phyloP scores from a whole-genome alignment of 1,284 basidiomycete species.

The Ganoderma boninense region DNA sequence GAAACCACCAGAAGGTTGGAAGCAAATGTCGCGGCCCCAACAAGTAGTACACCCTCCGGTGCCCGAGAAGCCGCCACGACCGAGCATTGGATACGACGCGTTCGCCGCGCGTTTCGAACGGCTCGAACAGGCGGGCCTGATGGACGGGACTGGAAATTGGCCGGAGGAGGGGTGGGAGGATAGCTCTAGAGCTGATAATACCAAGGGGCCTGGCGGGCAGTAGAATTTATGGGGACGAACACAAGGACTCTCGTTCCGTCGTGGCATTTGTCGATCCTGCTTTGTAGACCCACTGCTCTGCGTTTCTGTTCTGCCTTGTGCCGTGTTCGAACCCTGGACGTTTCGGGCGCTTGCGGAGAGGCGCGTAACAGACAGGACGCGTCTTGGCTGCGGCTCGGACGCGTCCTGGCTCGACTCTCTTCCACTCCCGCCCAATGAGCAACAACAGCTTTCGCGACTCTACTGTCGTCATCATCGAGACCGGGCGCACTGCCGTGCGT shows the following conservation, averaged over 20 bases:
- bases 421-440: constrained; percentile 35
- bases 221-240: neutral
- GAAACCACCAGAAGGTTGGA: constrained; percentile 24
- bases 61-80: constrained; percentile 23
- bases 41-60: constrained; percentile 23
- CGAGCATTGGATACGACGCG: constrained; percentile 33
- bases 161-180: constrained; percentile 20
- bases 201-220: neutral
- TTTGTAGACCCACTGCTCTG: constrained; percentile 13
- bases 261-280: constrained; percentile 20
- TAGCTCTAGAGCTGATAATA: neutral
- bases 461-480: constrained; percentile 84
- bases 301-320: neutral
- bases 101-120: constrained; percentile 31
- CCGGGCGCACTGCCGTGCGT: constrained; percentile 72
- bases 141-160: constrained; percentile 35
- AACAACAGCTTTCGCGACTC: constrained; percentile 79
- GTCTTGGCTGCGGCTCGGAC: neutral
- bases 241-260: neutral
- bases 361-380: neutral
- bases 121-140: constrained; percentile 33
- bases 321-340: constrained; percentile 7
- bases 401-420: constrained; percentile 16
- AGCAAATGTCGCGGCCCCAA: constrained; percentile 35
- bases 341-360: constrained; percentile 16